Evolutionary conservation across 176 grass and related monocot species (phyloP), one percentile per base, ranked within the genome.

Genomic region (Triticum urartu): DNA sequence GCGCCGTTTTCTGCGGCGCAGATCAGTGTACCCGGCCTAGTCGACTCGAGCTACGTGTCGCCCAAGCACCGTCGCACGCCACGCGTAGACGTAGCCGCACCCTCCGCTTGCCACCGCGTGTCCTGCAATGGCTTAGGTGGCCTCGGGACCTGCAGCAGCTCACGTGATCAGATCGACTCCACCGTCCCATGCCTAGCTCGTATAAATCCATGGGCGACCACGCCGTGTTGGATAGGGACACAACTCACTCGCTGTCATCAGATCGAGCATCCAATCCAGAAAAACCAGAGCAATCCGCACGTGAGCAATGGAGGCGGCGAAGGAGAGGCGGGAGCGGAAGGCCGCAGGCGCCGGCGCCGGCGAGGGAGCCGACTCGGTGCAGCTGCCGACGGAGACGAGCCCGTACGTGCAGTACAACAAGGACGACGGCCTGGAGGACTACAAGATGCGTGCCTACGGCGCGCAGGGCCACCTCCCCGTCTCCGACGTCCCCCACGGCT

Each of bases 401-500:
- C 95, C 91, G n/a, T 98, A 98, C 83, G 84, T 95, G 89, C 87
- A 74, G 88, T 86, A 94, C 52, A 83, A 74, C 0, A 74, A 83
- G 81, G 81, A 62, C 78, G 63, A 92, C 2, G 86, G 68, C 20
- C 42, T 94, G 36, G 93, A 94, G 81, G 91, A 98, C 78, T 98
- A 95, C 84, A 95, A 95, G 88, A 87, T 92, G 88, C 86, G 86
- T 6, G 93, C 86, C 21, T 94, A 98, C 74, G 93, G 96, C 45
- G 70, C 86, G 33, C 69, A 85, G 7, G 91, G 96, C 62, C 91
- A 98, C 84, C 89, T 90, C 48, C 86, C 91, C 11, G 83, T 86
- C 34, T 87, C 84, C 63, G 88, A 92, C 77, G 79, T 89, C 24
- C 83, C 88, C 18, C 77, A 85, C 59, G 86, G 77, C 60, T 43